Percentiles rank a stretch among this genome's conserved stretches.
These are phyloP conservation scores for Cucurbita moschata DNA, from an alignment of 306 rosid genomes.

Conservation along the genomic window DNA sequence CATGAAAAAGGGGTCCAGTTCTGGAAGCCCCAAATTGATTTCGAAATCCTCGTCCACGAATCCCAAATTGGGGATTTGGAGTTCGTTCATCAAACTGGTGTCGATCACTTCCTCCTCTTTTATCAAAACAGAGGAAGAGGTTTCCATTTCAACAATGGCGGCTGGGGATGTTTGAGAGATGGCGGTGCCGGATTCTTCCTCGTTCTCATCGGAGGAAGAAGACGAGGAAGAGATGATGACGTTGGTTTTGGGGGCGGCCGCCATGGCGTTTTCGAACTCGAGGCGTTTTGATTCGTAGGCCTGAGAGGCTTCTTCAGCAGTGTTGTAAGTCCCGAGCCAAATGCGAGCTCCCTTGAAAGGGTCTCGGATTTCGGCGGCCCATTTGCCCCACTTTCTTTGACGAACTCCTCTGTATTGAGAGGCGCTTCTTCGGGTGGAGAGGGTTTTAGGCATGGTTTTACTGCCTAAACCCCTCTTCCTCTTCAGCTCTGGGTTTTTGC, in stretches of 20 bases:
- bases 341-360: constrained; percentile 38
- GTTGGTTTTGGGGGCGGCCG: constrained; percentile 11
- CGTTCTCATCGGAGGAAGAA: constrained; percentile 10
- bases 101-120: constrained; percentile 13
- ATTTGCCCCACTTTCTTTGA: constrained; percentile 73
- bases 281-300: constrained; percentile 53
- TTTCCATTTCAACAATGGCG: constrained; percentile 39
- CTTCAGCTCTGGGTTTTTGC: constrained; percentile 14
- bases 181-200: constrained; percentile 20
- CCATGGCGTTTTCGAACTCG: constrained; percentile 36
- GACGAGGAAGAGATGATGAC: constrained; percentile 5
- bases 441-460: neutral
- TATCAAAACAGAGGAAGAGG: constrained; percentile 20
- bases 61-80: constrained; percentile 36
- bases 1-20: constrained; percentile 19
- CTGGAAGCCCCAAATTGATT: constrained; percentile 14
- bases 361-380: constrained; percentile 94
- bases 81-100: constrained; percentile 18
- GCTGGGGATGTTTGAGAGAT: constrained; percentile 39
- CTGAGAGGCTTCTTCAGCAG: constrained; percentile 62
- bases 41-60: constrained; percentile 19
- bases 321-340: constrained; percentile 75
- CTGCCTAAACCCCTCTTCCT: constrained; percentile 11
- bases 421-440: constrained; percentile 2
- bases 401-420: constrained; percentile 60